A percentile compares a stretch with the other conserved stretches of the same genome.
These are phyloP conservation scores for Hymenoscyphus scutula DNA, from an alignment of 2,329 filamentous ascomycete species.

Conservation along the genomic window DNA sequence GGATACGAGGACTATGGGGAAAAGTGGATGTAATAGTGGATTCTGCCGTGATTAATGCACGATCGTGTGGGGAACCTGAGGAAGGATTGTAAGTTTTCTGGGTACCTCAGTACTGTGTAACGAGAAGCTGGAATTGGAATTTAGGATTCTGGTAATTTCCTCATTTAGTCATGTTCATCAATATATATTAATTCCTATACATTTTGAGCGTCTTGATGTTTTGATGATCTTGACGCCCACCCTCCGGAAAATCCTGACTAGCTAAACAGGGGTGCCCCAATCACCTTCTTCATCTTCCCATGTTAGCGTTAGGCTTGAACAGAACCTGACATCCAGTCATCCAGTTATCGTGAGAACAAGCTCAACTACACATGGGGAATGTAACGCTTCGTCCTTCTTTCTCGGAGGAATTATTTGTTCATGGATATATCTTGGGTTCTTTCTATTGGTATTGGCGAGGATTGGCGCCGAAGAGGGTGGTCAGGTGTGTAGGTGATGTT, in stretches of 20 bases:
- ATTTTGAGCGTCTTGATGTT: not conserved
- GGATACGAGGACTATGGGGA: too few species aligned
- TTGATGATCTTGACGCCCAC: too few species aligned
- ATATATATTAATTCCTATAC: not conserved
- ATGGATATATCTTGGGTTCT: not conserved
- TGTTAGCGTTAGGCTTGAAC: not conserved
- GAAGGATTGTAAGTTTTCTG: too few species aligned
- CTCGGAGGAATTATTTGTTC: not conserved
- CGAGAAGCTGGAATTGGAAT: not conserved
- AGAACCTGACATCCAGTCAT: not conserved
- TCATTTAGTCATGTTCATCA: not conserved
- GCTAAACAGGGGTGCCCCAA: slow-evolving; percentile 4
- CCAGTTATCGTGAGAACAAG: not conserved
- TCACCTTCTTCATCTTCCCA: not conserved
- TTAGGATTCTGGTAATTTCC: not conserved
- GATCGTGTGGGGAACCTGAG: not conserved
- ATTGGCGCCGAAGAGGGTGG: not conserved
- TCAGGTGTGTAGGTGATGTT: not conserved
- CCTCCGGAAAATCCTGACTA: not conserved
- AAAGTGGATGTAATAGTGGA: not conserved
- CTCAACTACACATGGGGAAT: not conserved
- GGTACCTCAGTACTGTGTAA: too few species aligned
- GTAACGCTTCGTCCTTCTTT: not conserved
- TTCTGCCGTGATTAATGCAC: too few species aligned
- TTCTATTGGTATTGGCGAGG: not conserved